phyloP scores from a whole-genome alignment of 2,329 filamentous ascomycete species.

The Aspergillus caelatus region DNA sequence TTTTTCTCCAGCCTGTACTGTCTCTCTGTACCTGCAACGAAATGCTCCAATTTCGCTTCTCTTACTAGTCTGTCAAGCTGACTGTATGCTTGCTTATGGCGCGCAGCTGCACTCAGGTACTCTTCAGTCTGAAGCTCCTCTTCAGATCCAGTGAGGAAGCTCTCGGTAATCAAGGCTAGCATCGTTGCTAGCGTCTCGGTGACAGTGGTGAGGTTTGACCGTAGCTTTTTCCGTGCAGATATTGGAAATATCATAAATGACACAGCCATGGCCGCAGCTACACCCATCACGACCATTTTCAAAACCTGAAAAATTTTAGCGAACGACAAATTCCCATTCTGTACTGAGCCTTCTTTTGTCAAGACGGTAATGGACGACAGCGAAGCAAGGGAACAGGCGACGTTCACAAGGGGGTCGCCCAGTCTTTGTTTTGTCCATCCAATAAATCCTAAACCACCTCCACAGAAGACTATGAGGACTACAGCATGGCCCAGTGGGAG shows the following conservation, averaged over 20 bases:
- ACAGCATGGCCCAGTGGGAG: slow-evolving; percentile 75
- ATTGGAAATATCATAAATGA: slow-evolving; percentile 78
- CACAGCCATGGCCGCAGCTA: slow-evolving; percentile 69
- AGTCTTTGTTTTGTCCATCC: slow-evolving; percentile 84
- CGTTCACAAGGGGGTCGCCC: slow-evolving; percentile 78
- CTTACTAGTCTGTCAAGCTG: slow-evolving; percentile 75
- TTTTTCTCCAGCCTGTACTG: slow-evolving; percentile 78
- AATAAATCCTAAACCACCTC: slow-evolving; percentile 81
- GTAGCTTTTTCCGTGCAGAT: slow-evolving; percentile 73
- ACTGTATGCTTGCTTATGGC: slow-evolving; percentile 69
- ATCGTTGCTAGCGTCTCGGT: slow-evolving; percentile 79
- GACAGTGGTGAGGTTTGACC: slow-evolving; percentile 71
- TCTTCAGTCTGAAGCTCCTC: slow-evolving; percentile 70
- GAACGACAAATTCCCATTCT: slow-evolving; percentile 77
- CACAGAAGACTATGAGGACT: slow-evolving; percentile 81
- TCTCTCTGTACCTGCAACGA: slow-evolving; percentile 74
- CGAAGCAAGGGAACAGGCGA: slow-evolving; percentile 81
- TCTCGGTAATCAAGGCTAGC: slow-evolving; percentile 76
- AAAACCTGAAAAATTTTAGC: slow-evolving; percentile 80
- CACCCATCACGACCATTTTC: slow-evolving; percentile 81
- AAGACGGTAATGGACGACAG: slow-evolving; percentile 87
- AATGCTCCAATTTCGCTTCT: slow-evolving; percentile 90
- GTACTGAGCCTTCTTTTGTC: slow-evolving; percentile 87
- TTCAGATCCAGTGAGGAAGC: slow-evolving; percentile 82
- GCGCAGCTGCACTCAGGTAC: slow-evolving; percentile 64